These are phyloP conservation scores for Exophiala spinifera DNA, from an alignment of 2,329 filamentous ascomycete species.

Conservation along the genomic window DNA sequence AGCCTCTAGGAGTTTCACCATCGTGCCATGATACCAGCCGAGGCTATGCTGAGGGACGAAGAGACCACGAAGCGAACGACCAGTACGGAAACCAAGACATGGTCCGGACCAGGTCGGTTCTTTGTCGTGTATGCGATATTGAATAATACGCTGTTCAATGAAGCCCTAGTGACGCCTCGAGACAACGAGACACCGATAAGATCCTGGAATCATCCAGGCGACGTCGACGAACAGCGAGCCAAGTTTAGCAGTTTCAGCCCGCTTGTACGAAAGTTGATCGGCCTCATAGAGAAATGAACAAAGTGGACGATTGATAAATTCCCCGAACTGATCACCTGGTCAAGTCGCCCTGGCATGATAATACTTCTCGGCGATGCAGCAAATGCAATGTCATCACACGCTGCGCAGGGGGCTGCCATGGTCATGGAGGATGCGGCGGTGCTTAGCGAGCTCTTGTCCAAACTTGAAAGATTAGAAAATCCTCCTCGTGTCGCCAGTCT, in stretches of 20 bases:
- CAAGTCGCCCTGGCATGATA: slow-evolving; percentile 31
- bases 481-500: not conserved
- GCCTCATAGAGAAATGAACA: slow-evolving; percentile 11
- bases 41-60: slow-evolving; percentile 10
- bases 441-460: slow-evolving; percentile 4
- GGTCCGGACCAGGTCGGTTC: slow-evolving; percentile 9
- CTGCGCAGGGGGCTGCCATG: slow-evolving; percentile 44
- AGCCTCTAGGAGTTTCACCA: not conserved
- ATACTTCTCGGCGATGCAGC: slow-evolving; percentile 43
- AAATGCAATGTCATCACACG: slow-evolving; percentile 45
- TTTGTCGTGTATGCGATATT: slow-evolving; percentile 13
- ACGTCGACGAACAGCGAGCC: slow-evolving; percentile 42
- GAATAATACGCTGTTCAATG: slow-evolving; percentile 10
- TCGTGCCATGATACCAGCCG: slow-evolving; percentile 16
- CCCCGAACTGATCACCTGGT: slow-evolving; percentile 31
- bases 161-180: slow-evolving; percentile 7
- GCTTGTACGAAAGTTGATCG: slow-evolving; percentile 1
- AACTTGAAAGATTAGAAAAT: not conserved
- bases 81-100: slow-evolving; percentile 2
- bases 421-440: slow-evolving; percentile 41
- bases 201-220: slow-evolving; percentile 40
- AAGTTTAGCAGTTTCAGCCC: slow-evolving; percentile 6
- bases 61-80: not conserved
- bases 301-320: slow-evolving; percentile 21
- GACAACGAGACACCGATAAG: slow-evolving; percentile 3